Evolutionary conservation across 371 early-diverging fungal species (phyloP), one percentile per base, ranked within the genome.

Genomic region (Circinella minor): DNA sequence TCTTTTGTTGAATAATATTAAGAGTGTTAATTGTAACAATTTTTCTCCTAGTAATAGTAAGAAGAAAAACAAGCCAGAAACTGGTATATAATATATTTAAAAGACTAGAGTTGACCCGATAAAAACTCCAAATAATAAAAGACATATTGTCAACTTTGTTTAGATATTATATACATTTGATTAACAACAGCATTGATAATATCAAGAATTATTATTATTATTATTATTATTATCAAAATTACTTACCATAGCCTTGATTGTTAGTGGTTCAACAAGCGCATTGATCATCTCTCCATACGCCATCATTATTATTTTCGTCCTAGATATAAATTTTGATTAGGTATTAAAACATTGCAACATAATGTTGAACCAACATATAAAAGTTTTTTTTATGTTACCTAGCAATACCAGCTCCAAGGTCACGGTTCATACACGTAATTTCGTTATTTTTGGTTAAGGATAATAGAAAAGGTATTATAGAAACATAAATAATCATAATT

Each of bases 221-320:
- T 11, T 49, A 7, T 20, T 10, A 18, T 39, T 48, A 4, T 27
- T 37, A 4, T 15, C 43, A 36, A 0, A 43, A 48, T 39, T 37
- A 17, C 37, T 65, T 61, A 60, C 71, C 71, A 70, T 70, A 14
- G 71, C 39, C 48, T 70, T 70, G 17, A 60, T 34, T 11, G 71
- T 65, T 36, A 70, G 51, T 17, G 71, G 71, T 37, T 70, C 71
- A 18, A 70, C 51, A 27, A 70, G 59, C 7, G 66, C 71, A n/a
- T 70, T 70, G 51, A 70, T 36, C 20, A 70, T 15, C 38, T 70
- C 71, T n/a, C 71, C 71, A 43, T 65, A 65, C 20, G 55, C 66
- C 11, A 47, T 47, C 54, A 70, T 54, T 11, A 43, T 55, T 8
- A 70, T 47, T 39, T 70, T 70, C 34, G 66, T 20, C 36, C 65